Evolutionary conservation across 805 yeast genomes (phyloP), one percentile per base, ranked within the genome.

Genomic region (Dipodascopsis tothii): DNA sequence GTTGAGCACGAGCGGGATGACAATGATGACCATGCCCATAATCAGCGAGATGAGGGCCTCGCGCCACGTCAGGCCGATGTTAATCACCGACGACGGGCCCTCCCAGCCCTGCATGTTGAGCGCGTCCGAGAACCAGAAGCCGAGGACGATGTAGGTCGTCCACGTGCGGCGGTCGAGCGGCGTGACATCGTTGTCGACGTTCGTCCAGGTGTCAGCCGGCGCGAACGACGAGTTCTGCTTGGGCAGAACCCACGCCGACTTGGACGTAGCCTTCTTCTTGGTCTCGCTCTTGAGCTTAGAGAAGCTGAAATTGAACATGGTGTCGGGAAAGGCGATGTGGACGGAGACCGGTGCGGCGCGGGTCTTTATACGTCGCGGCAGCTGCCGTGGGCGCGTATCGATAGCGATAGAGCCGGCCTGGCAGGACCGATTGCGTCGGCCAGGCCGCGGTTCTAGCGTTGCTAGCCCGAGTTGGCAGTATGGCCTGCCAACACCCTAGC

Each of bases 1-100:
- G 17, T 83, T 71, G n/a, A 78, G 59, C 3, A 76, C 73, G 27
- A 87, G 81, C 54, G 85, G 84, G 1, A 72, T 54, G 49, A 83
- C 92, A 49, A 84, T 77, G 37, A 83, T 63, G 17, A 70, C 21
- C 46, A 39, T 43, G 21, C 55, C 55, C 19, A 46, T 7, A 6
- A 43, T 38, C 35, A 40, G 34, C 34, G 40, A 35, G 27, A 41
- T 39, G 23, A 51, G 37, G 20, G 56, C 55, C 41, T 49, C 54
- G 7, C 50, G 38, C 52, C 52, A 51, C 18, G 54, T 46, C 27
- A 51, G 34, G 21, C 55, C 55, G 35, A 51, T 44, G 19, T 46
- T 40, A 18, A 51, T 40, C 36, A 51, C 36, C n/a, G 52, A 46
- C 19, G 54, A 36, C 9, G 55, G 49, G 4, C 33, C 30, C 22